Evolutionary conservation across 2,329 filamentous ascomycete species (phyloP).

Genomic region (Leptographium procerum): DNA sequence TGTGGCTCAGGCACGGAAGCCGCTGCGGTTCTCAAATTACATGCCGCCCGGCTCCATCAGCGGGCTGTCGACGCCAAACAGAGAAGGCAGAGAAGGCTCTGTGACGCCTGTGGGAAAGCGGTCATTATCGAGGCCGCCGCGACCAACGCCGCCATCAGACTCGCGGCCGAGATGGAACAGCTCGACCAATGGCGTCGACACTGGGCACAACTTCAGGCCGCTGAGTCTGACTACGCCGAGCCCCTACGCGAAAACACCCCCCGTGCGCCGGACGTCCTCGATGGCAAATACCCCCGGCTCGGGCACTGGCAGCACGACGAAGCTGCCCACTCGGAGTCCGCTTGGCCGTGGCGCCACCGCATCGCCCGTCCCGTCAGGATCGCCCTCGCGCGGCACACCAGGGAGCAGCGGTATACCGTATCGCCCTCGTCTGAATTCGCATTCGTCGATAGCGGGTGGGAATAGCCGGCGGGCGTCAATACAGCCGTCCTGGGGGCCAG

Average conservation of each 20-base stretch:
- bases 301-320: conserved; percentile 21
- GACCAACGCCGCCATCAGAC: conserved; percentile 28
- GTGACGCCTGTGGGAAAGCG: conserved; percentile 30
- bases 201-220: conserved; percentile 58
- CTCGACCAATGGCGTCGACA: conserved; percentile 53
- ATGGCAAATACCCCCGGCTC: conserved; percentile 26
- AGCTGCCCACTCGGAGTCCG: conserved; percentile 39
- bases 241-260: conserved; percentile 37
- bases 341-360: conserved; percentile 33
- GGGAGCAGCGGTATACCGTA: conserved; percentile 40
- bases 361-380: conserved; percentile 30
- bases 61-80: conserved; percentile 19
- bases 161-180: conserved; percentile 63
- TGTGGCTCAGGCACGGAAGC: conserved; percentile 30
- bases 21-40: conserved; percentile 17
- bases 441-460: conserved; percentile 33
- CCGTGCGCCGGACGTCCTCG: conserved; percentile 30
- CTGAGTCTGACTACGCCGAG: conserved; percentile 48
- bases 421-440: conserved; percentile 31
- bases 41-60: not conserved
- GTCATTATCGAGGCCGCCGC: conserved; percentile 7
- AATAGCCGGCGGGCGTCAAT: conserved; percentile 40
- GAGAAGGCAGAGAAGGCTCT: conserved; percentile 31
- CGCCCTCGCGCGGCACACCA: conserved; percentile 28
- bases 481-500: conserved; percentile 29